A percentile compares a stretch with the other conserved stretches of the same genome.
Evolutionary conservation across 176 grass and related monocot species (phyloP).

Genomic region (Oryza punctata): DNA sequence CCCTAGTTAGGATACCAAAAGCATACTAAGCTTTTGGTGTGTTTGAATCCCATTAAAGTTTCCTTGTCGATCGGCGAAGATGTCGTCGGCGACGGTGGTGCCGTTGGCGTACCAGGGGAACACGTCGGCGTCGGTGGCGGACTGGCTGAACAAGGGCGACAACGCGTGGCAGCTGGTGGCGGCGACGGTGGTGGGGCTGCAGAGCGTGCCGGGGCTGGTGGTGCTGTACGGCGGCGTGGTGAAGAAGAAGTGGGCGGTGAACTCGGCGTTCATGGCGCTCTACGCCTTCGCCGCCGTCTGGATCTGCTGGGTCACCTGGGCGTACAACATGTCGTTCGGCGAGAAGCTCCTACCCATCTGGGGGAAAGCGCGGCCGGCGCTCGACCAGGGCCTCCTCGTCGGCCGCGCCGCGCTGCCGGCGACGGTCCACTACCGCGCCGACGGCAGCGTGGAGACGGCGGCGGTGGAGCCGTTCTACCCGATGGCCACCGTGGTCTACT

Average conservation of each 20-base stretch:
- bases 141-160: constrained; percentile 93
- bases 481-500: constrained; percentile 67
- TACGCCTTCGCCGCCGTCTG: constrained; percentile 91
- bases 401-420: constrained; percentile 47
- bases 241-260: constrained; percentile 97
- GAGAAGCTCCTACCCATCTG: constrained; percentile 69
- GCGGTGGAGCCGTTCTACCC: constrained; percentile 38
- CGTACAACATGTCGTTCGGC: constrained; percentile 91
- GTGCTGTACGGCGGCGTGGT: constrained; percentile 89
- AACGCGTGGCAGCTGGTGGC: constrained; percentile 86
- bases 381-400: constrained; percentile 57
- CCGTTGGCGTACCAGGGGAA: constrained; percentile 53
- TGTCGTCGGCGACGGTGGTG: constrained; percentile 21
- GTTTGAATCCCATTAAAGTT: not conserved
- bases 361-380: constrained; percentile 68
- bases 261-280: constrained; percentile 96
- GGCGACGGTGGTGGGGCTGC: constrained; percentile 70
- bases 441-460: constrained; percentile 44
- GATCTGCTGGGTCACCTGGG: constrained; percentile 91
- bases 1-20: not conserved
- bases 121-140: constrained; percentile 43
- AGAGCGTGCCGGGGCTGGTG: constrained; percentile 73
- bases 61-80: not conserved
- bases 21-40: too few species aligned
- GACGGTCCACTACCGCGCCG: constrained; percentile 50